Base-by-base conservation (phyloP, 1,139 yeast genomes). In the Ogataea hybrid region DNA sequence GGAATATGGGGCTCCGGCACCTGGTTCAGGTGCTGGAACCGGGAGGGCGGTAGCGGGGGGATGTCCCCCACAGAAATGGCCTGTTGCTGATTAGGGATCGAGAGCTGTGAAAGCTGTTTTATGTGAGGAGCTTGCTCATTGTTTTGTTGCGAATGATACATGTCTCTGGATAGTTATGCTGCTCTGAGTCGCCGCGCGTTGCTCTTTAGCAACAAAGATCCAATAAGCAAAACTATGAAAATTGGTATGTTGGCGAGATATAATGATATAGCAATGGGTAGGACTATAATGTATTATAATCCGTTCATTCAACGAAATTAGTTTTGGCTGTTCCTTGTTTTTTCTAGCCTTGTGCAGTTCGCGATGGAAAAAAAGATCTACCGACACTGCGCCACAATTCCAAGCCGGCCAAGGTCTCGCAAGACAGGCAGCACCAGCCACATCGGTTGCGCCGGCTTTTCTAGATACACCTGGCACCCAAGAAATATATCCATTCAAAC, bases 11-110 rank as follows among this genome's bases (percentile, higher is more conserved):
- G 34, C n/a, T n/a, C 25, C 9, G 30, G 40, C 15, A 28, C 12
- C 20, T 22, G 39, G 16, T 39, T 25, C 6, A 32, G 14, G 22
- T 40, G 35, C 15, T 52, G 54, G 29, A 46, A 45, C 28, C 44
- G 37, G 4, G 49, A 46, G 7, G 51, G 53, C 8, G 59, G 58
- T 28, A 56, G 37, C 3, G 58, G 51, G 10, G 58, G 56, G n/a
- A 53, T 47, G 25, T 53, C 41, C 10, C 44, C 44, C 20, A 49
- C 46, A 4, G 53, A 21, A 8, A 39, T 14, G 23, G 14, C 18
- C 10, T 38, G 35, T 10, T 25, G 32, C 10, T 27, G 32, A 7
- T 15, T 11, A 42, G 29, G 35, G 10, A 32, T 29, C 28, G 29
- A 18, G 32, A 35, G 9, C 41, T 39, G 42, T 15, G 43, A 31